These are phyloP conservation scores for Orbilia blumenaviensis DNA, from an alignment of 2,329 filamentous ascomycete species.

Conservation along the genomic window DNA sequence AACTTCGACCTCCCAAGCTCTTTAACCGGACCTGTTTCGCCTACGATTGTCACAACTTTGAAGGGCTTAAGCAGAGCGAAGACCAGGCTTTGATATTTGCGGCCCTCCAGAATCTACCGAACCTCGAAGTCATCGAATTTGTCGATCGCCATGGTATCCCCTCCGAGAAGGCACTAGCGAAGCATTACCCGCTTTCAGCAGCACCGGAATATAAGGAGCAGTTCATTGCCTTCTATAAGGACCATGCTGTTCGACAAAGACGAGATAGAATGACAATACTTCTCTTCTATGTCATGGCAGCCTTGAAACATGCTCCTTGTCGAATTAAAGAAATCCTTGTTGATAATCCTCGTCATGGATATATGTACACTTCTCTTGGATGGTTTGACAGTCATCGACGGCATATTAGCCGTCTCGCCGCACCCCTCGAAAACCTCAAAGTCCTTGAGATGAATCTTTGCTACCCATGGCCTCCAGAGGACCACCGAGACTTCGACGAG, in stretches of 20 bases:
- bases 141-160: conserved; percentile 16
- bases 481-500: neutral
- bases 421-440: conserved; percentile 14
- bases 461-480: conserved; percentile 20
- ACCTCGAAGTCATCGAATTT: conserved; percentile 42
- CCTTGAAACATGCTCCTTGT: conserved; percentile 34
- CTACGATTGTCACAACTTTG: conserved; percentile 19
- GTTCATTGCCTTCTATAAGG: conserved; percentile 38
- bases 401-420: conserved; percentile 15
- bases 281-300: conserved; percentile 30
- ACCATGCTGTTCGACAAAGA: conserved; percentile 25
- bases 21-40: conserved; percentile 27
- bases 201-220: conserved; percentile 23
- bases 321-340: conserved; percentile 37
- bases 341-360: neutral
- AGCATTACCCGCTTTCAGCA: conserved; percentile 23
- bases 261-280: conserved; percentile 20
- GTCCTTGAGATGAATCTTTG: conserved; percentile 38
- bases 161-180: conserved; percentile 25
- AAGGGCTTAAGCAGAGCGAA: conserved; percentile 40
- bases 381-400: conserved; percentile 31
- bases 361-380: conserved; percentile 27
- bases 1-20: conserved; percentile 29
- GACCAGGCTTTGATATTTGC: conserved; percentile 44
- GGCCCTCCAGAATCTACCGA: conserved; percentile 41